These are phyloP conservation scores for Ophiostoma ips DNA, from an alignment of 2,329 filamentous ascomycete species.

Conservation along the genomic window DNA sequence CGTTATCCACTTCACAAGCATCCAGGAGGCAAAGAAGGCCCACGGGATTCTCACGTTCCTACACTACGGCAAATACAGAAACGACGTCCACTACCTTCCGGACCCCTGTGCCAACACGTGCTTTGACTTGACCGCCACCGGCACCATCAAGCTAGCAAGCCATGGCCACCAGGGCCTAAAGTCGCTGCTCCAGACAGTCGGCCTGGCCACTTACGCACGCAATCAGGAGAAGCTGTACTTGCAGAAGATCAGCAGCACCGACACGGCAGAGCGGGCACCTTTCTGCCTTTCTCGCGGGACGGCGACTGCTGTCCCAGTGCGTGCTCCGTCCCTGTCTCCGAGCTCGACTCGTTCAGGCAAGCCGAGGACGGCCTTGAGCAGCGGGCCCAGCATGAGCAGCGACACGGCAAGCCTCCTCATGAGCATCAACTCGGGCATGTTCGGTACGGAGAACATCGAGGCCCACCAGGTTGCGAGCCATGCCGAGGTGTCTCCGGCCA, in stretches of 20 bases:
- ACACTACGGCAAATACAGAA: conserved; percentile 9
- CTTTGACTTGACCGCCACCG: not conserved
- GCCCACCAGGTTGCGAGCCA: no score
- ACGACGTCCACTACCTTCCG: not conserved
- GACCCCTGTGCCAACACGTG: conserved; percentile 8
- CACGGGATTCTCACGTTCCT: conserved; percentile 5
- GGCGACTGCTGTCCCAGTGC: not conserved
- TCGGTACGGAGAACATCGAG: not conserved
- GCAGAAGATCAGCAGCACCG: not conserved
- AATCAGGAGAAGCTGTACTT: not conserved
- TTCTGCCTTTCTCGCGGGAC: not conserved
- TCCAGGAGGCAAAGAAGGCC: conserved; percentile 8
- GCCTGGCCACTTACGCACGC: conserved; percentile 7
- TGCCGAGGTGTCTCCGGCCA: not conserved
- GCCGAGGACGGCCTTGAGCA: not conserved
- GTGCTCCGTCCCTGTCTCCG: no score
- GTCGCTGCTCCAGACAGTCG: conserved; percentile 9
- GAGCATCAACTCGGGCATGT: not conserved
- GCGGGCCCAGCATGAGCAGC: not conserved
- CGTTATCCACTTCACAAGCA: conserved; percentile 11
- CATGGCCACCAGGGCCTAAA: conserved; percentile 7
- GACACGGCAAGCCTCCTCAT: not conserved
- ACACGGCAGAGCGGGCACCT: not conserved
- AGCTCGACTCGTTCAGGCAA: not conserved
- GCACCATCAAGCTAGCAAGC: conserved; percentile 3